These are phyloP conservation scores for Mucor mucedo DNA, from an alignment of 371 early-diverging fungal species.

Conservation along the genomic window DNA sequence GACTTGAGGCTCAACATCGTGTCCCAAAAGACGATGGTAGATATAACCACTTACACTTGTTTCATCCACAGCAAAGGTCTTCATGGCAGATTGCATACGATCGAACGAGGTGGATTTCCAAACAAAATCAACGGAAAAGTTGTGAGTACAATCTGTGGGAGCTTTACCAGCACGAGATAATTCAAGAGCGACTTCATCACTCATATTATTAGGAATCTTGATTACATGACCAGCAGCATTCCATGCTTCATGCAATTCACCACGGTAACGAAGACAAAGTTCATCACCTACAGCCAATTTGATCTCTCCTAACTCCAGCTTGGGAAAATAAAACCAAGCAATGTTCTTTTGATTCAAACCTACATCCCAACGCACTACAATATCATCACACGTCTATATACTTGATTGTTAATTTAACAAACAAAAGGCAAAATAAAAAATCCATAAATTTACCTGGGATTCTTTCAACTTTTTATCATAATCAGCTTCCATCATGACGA, in stretches of 20 bases:
- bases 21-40: constrained; percentile 92
- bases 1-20: constrained; percentile 86
- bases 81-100: constrained; percentile 95
- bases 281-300: constrained; percentile 97
- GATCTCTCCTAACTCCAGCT: constrained; percentile 91
- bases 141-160: constrained; percentile 88
- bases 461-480: constrained; percentile 96
- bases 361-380: constrained; percentile 96
- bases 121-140: constrained; percentile 97
- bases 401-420: too few relatives aligned
- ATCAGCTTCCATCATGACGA: constrained; percentile 97
- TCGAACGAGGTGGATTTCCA: constrained; percentile 99
- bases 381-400: constrained; percentile 85
- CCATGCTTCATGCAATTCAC: constrained; percentile 88
- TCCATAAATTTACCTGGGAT: constrained; percentile 65
- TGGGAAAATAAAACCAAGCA: constrained; percentile 93
- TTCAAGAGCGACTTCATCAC: constrained; percentile 94
- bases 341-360: constrained; percentile 93
- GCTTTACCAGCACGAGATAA: constrained; percentile 67
- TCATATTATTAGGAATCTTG: constrained; percentile 92
- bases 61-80: constrained; percentile 94
- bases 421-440: too few relatives aligned
- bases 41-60: constrained; percentile 94
- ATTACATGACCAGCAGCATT: constrained; percentile 91
- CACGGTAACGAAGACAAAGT: constrained; percentile 85